Evolutionary conservation across 2,329 filamentous ascomycete species (phyloP).

Genomic region (Fusarium protoensiforme): DNA sequence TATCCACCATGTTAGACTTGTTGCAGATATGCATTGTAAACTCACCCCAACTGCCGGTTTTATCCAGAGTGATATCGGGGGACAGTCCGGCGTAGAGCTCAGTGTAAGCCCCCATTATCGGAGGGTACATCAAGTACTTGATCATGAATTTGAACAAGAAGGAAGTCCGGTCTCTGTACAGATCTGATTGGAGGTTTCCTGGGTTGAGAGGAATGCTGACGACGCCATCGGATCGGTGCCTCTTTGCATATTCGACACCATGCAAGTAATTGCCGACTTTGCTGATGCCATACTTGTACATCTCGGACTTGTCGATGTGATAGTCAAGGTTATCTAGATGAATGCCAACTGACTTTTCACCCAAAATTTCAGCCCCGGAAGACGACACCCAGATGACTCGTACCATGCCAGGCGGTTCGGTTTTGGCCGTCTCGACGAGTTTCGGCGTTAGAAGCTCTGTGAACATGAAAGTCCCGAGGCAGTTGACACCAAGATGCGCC

Average conservation of each 20-base stretch:
- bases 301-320: constrained; percentile 43
- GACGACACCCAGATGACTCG: neutral
- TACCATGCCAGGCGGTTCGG: neutral
- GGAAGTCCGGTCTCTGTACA: constrained; percentile 20
- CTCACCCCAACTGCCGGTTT: neutral
- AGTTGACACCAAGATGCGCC: constrained; percentile 14
- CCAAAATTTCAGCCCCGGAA: neutral
- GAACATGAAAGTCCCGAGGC: neutral
- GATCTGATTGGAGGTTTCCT: constrained; percentile 47
- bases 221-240: constrained; percentile 29
- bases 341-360: neutral
- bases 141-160: constrained; percentile 26
- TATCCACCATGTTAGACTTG: neutral
- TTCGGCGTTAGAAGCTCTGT: neutral
- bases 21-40: neutral
- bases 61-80: constrained; percentile 41
- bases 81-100: constrained; percentile 54
- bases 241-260: constrained; percentile 44
- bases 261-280: constrained; percentile 52
- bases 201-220: constrained; percentile 49
- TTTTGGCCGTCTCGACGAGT: neutral
- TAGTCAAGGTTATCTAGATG: constrained; percentile 9
- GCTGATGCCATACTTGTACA: constrained; percentile 46
- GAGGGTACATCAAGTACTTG: constrained; percentile 41
- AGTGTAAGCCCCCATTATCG: constrained; percentile 52